A percentile compares a stretch with the other conserved stretches of the same genome.
Conservation (phyloP, 2,329 filamentous ascomycete genomes). For the Diaporthe sp. region DNA sequence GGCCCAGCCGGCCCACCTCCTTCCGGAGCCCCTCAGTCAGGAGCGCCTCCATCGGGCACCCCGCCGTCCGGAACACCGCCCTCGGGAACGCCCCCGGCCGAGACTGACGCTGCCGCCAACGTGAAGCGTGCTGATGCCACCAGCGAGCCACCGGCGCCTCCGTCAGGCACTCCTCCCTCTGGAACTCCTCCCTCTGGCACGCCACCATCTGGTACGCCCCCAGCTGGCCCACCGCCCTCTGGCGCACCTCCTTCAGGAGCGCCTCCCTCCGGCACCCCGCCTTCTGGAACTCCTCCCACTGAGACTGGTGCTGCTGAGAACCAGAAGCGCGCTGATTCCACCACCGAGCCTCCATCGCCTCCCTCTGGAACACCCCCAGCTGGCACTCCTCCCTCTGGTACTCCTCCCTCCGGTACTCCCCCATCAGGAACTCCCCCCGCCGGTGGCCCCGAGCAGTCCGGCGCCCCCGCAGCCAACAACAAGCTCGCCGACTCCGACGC, state of each 20-base stretch:
- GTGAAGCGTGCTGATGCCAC: background rate
- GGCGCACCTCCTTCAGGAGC: background rate
- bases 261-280: background rate
- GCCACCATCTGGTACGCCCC: background rate
- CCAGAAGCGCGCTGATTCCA: background rate
- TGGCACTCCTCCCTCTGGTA: background rate
- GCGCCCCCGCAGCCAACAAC: background rate
- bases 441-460: background rate
- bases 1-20: background rate
- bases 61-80: slow-evolving; percentile 11
- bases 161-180: background rate
- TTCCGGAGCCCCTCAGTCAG: background rate
- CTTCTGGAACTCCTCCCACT: background rate
- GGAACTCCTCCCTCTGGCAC: slow-evolving; percentile 1
- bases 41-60: background rate
- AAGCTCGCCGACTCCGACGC: background rate
- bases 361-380: background rate
- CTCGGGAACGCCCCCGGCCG: slow-evolving; percentile 2
- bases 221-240: background rate
- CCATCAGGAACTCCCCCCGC: background rate
- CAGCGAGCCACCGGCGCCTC: background rate
- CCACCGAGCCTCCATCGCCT: background rate
- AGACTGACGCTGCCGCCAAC: slow-evolving; percentile 7
- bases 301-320: background rate
- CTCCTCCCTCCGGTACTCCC: background rate